phyloP scores from a whole-genome alignment of 768 basidiomycete species.

The Lentinula aciculospora region DNA sequence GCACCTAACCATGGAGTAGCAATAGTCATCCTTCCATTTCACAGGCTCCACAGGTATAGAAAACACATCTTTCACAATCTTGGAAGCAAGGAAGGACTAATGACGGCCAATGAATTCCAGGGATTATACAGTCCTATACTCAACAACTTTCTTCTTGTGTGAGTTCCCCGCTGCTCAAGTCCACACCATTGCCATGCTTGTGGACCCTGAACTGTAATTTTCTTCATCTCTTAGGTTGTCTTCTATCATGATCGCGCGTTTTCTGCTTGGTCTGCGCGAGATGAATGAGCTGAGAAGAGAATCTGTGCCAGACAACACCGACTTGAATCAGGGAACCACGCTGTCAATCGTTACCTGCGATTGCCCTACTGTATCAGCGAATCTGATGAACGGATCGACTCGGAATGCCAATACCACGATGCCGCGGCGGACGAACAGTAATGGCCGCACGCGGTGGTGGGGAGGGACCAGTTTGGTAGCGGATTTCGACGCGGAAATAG shows the following conservation, averaged over 20 bases:
- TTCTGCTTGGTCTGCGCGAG: not conserved
- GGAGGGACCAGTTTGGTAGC: not conserved
- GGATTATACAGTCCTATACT: not conserved
- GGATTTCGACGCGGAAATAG: not conserved
- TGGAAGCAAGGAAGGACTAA: not conserved
- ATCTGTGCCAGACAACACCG: not conserved
- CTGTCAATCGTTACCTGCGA: not conserved
- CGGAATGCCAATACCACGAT: not conserved
- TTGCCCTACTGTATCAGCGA: not conserved
- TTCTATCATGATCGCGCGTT: not conserved
- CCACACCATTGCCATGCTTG: not conserved
- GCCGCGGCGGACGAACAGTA: not conserved
- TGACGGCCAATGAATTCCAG: not conserved
- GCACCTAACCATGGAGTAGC: not conserved
- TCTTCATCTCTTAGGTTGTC: not conserved
- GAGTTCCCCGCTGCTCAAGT: not conserved
- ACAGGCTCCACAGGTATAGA: not conserved
- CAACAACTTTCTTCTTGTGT: constrained; percentile 1
- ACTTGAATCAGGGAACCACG: not conserved
- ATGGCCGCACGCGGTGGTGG: not conserved
- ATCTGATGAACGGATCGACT: not conserved
- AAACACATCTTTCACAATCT: not conserved
- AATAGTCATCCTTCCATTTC: not conserved
- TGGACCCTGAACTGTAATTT: not conserved
- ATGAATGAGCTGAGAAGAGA: not conserved